Base-by-base conservation (phyloP, 805 yeast species). In the Zygosaccharomyces bailii region DNA sequence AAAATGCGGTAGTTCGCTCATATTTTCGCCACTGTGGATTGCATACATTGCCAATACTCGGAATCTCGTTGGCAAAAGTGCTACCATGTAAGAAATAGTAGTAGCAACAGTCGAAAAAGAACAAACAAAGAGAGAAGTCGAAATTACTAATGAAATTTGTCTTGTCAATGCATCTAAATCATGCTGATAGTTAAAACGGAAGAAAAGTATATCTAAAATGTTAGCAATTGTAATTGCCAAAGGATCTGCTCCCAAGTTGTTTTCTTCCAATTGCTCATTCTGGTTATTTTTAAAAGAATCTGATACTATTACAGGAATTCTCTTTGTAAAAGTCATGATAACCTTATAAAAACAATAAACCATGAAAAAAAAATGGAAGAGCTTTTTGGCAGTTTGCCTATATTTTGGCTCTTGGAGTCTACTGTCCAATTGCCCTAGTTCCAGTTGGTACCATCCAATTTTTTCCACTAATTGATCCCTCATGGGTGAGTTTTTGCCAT, bases 31-130 rank as follows among this genome's bases (percentile, higher is more conserved):
- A 19, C 48, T 42, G 23, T 55, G 53, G 42, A 61, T 50, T 1
- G 63, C 59, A 48, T 54, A 55, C 48, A 61, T 40, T 2, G 65
- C 63, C 18, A 59, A 38, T 4, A 55, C 45, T 29, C 64, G 65
- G n/a, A 69, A 51, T 33, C 62, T 61, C 6, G 63, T 48, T 2
- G 74, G 74, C 5, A 70, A 41, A 31, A 70, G 54, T 10, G 66
- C 63, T 30, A 68, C 57, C 11, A 82, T 62, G 25, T 82, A 81
- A 33, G 77, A 73, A 46, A 83, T 74, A 0, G 90, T 82, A 32
- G 73, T 65, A 38, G 74, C 60, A 1, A 84, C 89, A 44, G 82
- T 82, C 19, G 84, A 79, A 53, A 84, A 73, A 1, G 87, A 80
- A 46, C 84, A 74, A 0, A 77, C 55, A 53, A 84, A 83, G 42